Base-by-base conservation (phyloP, 176 grass and related monocot genomes). In the Urochloa ruziziensis region DNA sequence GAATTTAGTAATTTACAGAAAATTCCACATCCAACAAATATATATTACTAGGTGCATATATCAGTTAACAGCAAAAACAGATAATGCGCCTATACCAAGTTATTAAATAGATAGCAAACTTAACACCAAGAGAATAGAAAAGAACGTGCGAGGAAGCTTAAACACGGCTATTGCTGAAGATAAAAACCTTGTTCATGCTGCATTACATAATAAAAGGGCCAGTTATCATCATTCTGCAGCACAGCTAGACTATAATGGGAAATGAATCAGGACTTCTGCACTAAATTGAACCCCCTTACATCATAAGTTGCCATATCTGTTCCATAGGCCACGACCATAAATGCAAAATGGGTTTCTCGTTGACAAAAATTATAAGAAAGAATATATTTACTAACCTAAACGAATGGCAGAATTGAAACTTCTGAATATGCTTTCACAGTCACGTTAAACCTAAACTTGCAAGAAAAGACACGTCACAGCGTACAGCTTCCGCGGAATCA, bases 211-310 rank as follows among this genome's bases (percentile, higher is more conserved):
- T 43, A 62, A 61, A 70, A 62, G 56, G 54, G 62, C 10, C 32
- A 77, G 29, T 40, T 12, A 64, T 56, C 74, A 36, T 78, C 40
- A 21, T 40, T 58, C 24, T 77, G 52, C n/a, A 86, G 63, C 58
- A 17, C 46, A 62, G 42, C 21, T 76, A 23, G 60, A 67, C 21
- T 74, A 48, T 11, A 71, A 25, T 47, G 52, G 39, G 29, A 39
- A 40, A 67, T 28, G 42, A 72, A 80, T 80, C 40, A 86, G 49
- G 78, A 30, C 57, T 34, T 36, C 24, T 34, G 0, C 47, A 57
- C 27, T 29, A 47, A 17, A 47, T 27, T 70, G 66, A 69, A 28
- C 57, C 10, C 52, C 7, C 44, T 35, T 36, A 66, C 47, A 84
- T 65, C 58, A 84, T 73, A 13, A 19, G 74, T 34, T 51, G 40